Percentiles rank a stretch among this genome's conserved stretches.
These are phyloP conservation scores for Sporothrix dimorphospora DNA, from an alignment of 2,329 filamentous ascomycete genomes.

Conservation along the genomic window DNA sequence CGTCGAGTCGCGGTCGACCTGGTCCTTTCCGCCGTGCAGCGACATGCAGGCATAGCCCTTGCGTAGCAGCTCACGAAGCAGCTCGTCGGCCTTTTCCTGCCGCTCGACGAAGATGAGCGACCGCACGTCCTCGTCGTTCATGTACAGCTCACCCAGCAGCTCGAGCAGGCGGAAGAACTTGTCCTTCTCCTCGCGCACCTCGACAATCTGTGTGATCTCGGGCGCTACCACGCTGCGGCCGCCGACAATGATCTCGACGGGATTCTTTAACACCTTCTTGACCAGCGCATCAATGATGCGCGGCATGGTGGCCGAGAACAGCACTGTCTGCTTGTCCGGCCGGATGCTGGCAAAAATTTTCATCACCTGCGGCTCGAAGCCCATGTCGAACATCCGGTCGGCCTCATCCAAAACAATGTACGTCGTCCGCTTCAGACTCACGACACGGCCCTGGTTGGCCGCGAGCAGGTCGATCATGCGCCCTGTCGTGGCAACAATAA, in stretches of 20 bases:
- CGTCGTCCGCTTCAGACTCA: constrained; percentile 83
- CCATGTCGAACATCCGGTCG: constrained; percentile 99
- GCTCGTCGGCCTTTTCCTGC: constrained; percentile 84
- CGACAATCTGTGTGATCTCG: constrained; percentile 92
- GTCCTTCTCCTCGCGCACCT: constrained; percentile 77
- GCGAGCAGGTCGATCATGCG: constrained; percentile 94
- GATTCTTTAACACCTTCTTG: constrained; percentile 81
- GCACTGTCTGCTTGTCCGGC: constrained; percentile 87
- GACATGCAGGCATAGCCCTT: constrained; percentile 92
- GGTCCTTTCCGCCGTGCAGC: constrained; percentile 91
- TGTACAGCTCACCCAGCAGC: constrained; percentile 83
- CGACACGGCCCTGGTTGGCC: constrained; percentile 91
- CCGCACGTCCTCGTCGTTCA: constrained; percentile 84
- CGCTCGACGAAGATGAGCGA: constrained; percentile 90
- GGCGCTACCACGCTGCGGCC: constrained; percentile 84
- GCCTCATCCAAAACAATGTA: constrained; percentile 97
- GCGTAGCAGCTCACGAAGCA: constrained; percentile 75
- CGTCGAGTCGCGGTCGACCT: constrained; percentile 88
- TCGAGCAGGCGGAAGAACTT: constrained; percentile 87
- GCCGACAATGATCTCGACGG: constrained; percentile 90
- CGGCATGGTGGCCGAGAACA: constrained; percentile 97
- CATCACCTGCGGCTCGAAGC: constrained; percentile 97
- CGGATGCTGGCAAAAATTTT: constrained; percentile 92
- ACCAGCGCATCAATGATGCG: constrained; percentile 89
- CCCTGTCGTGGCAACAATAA: constrained; percentile 92